A percentile compares a stretch with the other conserved stretches of the same genome.
Evolutionary conservation across 2,329 filamentous ascomycete species (phyloP).

Genomic region (Aspergillus fructus): DNA sequence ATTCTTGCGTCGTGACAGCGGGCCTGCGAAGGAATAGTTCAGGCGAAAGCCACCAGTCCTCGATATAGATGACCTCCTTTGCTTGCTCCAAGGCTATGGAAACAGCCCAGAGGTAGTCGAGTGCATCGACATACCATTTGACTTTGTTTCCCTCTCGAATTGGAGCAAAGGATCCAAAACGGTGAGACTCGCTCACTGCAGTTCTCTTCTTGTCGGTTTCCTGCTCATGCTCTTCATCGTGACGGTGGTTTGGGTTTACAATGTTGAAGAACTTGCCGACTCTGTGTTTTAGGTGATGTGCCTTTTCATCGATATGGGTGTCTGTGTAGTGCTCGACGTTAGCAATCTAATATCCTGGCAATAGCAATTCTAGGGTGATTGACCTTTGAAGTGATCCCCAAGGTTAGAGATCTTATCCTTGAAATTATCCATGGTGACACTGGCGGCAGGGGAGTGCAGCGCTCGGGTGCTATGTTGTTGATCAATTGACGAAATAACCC

Average conservation of each 20-base stretch:
- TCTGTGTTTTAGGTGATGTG: conserved; percentile 61
- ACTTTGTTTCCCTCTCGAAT: conserved; percentile 79
- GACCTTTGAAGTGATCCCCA: conserved; percentile 30
- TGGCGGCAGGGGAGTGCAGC: neutral
- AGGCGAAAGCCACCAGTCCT: conserved; percentile 95
- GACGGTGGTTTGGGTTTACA: conserved; percentile 84
- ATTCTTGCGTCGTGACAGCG: conserved; percentile 78
- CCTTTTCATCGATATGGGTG: conserved; percentile 48
- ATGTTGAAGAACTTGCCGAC: conserved; percentile 65
- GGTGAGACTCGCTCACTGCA: conserved; percentile 68
- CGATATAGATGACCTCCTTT: conserved; percentile 91
- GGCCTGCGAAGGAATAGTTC: conserved; percentile 83
- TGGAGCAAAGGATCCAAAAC: conserved; percentile 89
- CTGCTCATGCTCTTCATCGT: conserved; percentile 90
- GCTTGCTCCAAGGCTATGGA: conserved; percentile 86
- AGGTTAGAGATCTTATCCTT: conserved; percentile 27
- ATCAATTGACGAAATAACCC: neutral
- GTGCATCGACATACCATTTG: conserved; percentile 97
- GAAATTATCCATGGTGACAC: conserved; percentile 25
- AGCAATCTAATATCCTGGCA: neutral
- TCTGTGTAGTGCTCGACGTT: conserved; percentile 23
- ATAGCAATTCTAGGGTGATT: neutral
- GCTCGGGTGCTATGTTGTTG: neutral
- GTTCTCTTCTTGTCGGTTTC: conserved; percentile 77
- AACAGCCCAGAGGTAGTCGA: conserved; percentile 95